Base-by-base conservation (phyloP, 345 rosid genomes). In the Kernera saxatilis region DNA sequence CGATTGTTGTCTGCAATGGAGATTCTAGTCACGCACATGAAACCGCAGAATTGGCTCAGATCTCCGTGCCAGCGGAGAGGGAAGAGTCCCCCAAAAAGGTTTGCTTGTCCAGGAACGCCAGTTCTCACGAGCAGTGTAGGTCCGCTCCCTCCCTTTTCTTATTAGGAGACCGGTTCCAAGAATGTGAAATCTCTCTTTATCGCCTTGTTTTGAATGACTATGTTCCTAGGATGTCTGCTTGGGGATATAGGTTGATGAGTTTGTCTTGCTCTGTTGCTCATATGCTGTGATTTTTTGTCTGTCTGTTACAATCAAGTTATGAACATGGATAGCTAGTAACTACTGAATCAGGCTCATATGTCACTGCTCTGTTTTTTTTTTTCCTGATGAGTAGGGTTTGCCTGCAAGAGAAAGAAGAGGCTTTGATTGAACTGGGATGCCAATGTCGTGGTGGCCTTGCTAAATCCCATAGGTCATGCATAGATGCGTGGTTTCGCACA, bases 401-500 rank as follows among this genome's bases (percentile, higher is more conserved):
- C 57, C 95, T 83, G 75, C 91, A 90, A 76, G 96, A 93, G 69
- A 88, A 84, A 73, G 98, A 93, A 71, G 97, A 93, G 75, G 69
- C 30, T 45, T 82, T 88, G 52, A 90, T 93, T 23, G 88, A 85
- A 74, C 88, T 93, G 19, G 98, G 98, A 60, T 93, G 98, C 78
- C 81, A 64, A 22, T 93, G 98, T 75, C 87, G 87, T 58, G 96
- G 97, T 23, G 98, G 90, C 48, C 91, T 93, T 78, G 82, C 87
- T 2, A 84, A 84, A 82, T 75, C 93, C 4, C 98, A 93, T 67
- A 83, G 80, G 46, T 82, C 97, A 15, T 90, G 98, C 76, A 88
- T 93, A 53, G 90, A 87, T 69, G 81, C 90, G 65, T 93, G 98
- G 97, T 93, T 93, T 71, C 85, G 73, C 37, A 82, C 92, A 29